Conservation (phyloP, 2,329 filamentous ascomycete species). For the Monosporascus sp. region DNA sequence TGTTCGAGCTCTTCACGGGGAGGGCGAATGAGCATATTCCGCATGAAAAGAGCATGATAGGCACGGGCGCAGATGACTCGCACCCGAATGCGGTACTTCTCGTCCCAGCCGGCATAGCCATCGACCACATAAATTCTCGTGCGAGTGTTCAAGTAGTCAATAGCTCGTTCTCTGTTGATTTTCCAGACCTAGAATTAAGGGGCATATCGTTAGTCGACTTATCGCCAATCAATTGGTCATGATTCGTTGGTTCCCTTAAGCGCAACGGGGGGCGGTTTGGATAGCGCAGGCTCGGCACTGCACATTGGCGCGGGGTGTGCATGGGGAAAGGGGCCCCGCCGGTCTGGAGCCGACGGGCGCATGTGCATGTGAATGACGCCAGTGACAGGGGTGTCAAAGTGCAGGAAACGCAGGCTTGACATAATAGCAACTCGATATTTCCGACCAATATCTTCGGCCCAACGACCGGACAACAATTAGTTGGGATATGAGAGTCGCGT, state of each 20-base stretch:
- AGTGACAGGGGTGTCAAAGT: slow-evolving; percentile 17
- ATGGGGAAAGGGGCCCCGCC: background rate
- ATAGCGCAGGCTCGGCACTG: background rate
- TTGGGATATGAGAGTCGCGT: background rate
- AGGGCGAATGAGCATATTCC: slow-evolving; percentile 99
- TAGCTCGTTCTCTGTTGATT: slow-evolving; percentile 97
- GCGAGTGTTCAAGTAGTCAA: slow-evolving; percentile 98
- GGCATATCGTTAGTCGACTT: slow-evolving; percentile 1
- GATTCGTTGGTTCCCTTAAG: slow-evolving; percentile 10
- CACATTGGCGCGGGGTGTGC: background rate
- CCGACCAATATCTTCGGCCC: background rate
- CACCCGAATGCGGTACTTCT: slow-evolving; percentile 95
- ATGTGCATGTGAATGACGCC: slow-evolving; percentile 17
- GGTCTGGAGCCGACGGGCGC: slow-evolving; percentile 10
- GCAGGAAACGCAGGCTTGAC: background rate
- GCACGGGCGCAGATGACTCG: slow-evolving; percentile 97
- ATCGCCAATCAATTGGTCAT: background rate
- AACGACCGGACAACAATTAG: background rate
- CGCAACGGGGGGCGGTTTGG: background rate
- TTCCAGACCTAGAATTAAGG: slow-evolving; percentile 74
- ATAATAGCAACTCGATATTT: background rate
- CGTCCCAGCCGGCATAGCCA: slow-evolving; percentile 96
- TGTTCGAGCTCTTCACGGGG: slow-evolving; percentile 85
- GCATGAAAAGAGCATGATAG: slow-evolving; percentile 99
- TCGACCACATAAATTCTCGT: slow-evolving; percentile 99